Percentiles rank a stretch among this genome's conserved stretches.
Conservation (phyloP, 2,329 filamentous ascomycete genomes). For the Gyromitra esculenta region DNA sequence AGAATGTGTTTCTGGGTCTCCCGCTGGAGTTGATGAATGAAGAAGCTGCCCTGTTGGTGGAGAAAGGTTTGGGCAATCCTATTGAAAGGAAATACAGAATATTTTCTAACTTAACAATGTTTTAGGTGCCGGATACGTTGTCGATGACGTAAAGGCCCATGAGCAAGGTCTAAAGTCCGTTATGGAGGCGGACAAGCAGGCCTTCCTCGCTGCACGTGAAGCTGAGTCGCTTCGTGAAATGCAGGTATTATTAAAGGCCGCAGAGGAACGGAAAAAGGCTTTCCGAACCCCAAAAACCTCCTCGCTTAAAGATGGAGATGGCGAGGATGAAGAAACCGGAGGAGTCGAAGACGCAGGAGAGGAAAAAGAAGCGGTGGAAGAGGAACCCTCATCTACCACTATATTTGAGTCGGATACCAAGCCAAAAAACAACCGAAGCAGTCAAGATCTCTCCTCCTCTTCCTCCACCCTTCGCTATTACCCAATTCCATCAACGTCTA, state of each 20-base stretch:
- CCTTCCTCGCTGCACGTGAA: slow-evolving; percentile 70
- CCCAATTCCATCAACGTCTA: slow-evolving; percentile 60
- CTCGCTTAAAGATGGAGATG: slow-evolving; percentile 57
- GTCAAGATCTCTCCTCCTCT: slow-evolving; percentile 54
- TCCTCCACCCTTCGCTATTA: slow-evolving; percentile 58
- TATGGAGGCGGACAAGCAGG: slow-evolving; percentile 68
- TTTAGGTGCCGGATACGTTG: slow-evolving; percentile 74
- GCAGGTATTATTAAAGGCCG: slow-evolving; percentile 50
- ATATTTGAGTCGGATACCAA: slow-evolving; percentile 41
- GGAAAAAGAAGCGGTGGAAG: slow-evolving; percentile 14
- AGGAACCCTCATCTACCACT: slow-evolving; percentile 10
- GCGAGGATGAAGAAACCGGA: slow-evolving; percentile 56
- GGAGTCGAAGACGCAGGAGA: slow-evolving; percentile 51
- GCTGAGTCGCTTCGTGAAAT: slow-evolving; percentile 67
- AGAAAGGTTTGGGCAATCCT: slow-evolving; percentile 63
- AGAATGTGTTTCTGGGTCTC: slow-evolving; percentile 91
- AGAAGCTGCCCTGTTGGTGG: slow-evolving; percentile 83
- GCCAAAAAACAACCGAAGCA: slow-evolving; percentile 6
- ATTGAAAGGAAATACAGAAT: neutral
- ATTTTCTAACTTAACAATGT: slow-evolving; percentile 1
- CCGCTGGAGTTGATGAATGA: slow-evolving; percentile 91
- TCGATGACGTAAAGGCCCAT: slow-evolving; percentile 81
- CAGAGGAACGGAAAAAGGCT: slow-evolving; percentile 57
- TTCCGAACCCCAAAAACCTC: slow-evolving; percentile 38
- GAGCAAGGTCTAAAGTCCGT: slow-evolving; percentile 70